Evolutionary conservation across 1,284 basidiomycete species (phyloP).

Genomic region (Cryptococcus sp.): DNA sequence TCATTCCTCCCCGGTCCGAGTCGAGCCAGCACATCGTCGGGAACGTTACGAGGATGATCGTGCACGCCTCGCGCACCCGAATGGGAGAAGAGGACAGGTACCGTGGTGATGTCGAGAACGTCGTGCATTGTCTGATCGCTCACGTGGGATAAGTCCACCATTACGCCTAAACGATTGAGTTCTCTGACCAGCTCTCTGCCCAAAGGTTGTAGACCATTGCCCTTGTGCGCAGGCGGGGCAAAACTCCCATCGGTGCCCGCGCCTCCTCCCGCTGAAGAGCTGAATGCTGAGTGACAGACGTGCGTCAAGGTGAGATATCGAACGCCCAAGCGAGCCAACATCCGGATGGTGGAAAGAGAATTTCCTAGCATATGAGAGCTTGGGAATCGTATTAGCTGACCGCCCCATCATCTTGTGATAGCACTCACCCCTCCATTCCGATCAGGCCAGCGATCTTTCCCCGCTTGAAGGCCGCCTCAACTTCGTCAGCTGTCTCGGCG

Average conservation of each 20-base stretch:
- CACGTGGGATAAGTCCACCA: constrained; percentile 79
- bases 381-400: not conserved
- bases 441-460: constrained; percentile 77
- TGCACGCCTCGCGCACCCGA: constrained; percentile 71
- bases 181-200: constrained; percentile 70
- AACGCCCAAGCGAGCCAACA: constrained; percentile 73
- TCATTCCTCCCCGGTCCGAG: constrained; percentile 68
- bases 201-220: constrained; percentile 28
- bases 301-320: constrained; percentile 84
- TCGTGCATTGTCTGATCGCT: constrained; percentile 70
- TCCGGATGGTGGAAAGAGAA: constrained; percentile 71
- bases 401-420: constrained; percentile 44
- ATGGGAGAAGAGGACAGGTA: constrained; percentile 82
- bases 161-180: constrained; percentile 79
- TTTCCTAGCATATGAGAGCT: constrained; percentile 79
- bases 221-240: constrained; percentile 19
- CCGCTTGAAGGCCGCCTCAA: constrained; percentile 61
- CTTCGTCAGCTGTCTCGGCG: constrained; percentile 60
- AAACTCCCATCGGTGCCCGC: constrained; percentile 8
- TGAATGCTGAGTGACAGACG: constrained; percentile 71
- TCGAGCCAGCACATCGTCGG: constrained; percentile 67
- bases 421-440: constrained; percentile 67
- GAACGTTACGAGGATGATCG: constrained; percentile 63
- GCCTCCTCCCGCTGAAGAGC: constrained; percentile 69
- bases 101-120: constrained; percentile 64